Evolutionary conservation across 2,329 filamentous ascomycete genomes (phyloP).

Genomic region (Fusarium torreyae): DNA sequence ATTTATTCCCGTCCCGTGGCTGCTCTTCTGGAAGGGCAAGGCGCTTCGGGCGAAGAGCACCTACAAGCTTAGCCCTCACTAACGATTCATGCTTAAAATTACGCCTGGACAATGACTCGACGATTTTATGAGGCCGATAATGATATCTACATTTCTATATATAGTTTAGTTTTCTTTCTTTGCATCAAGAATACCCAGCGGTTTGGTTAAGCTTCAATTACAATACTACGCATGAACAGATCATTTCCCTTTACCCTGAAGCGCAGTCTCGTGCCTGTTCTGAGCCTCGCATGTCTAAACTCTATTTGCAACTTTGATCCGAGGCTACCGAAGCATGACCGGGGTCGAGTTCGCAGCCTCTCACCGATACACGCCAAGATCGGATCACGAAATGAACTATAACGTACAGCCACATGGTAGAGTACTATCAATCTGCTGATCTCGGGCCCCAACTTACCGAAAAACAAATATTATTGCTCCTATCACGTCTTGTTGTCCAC

Average conservation of each 20-base stretch:
- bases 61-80: slow-evolving; percentile 1
- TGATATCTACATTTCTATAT: not conserved
- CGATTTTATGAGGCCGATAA: not conserved
- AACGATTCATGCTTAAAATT: not conserved
- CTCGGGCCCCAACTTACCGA: slow-evolving; percentile 22
- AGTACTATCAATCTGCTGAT: slow-evolving; percentile 27
- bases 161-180: not conserved
- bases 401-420: slow-evolving; percentile 2
- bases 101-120: not conserved
- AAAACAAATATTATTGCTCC: slow-evolving; percentile 22
- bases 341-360: not conserved
- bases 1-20: slow-evolving; percentile 2
- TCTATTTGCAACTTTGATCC: slow-evolving; percentile 7
- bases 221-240: not conserved
- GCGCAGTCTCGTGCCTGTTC: slow-evolving; percentile 9
- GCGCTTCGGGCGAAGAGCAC: slow-evolving; percentile 3
- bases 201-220: slow-evolving; percentile 5
- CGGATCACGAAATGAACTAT: not conserved
- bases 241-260: not conserved
- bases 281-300: slow-evolving; percentile 12
- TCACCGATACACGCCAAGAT: not conserved
- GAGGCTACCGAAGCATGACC: slow-evolving; percentile 21
- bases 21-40: slow-evolving; percentile 19
- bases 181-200: slow-evolving; percentile 9
- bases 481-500: slow-evolving; percentile 22